phyloP scores from a whole-genome alignment of 257 asterid species.

The Solanum medicagineum region DNA sequence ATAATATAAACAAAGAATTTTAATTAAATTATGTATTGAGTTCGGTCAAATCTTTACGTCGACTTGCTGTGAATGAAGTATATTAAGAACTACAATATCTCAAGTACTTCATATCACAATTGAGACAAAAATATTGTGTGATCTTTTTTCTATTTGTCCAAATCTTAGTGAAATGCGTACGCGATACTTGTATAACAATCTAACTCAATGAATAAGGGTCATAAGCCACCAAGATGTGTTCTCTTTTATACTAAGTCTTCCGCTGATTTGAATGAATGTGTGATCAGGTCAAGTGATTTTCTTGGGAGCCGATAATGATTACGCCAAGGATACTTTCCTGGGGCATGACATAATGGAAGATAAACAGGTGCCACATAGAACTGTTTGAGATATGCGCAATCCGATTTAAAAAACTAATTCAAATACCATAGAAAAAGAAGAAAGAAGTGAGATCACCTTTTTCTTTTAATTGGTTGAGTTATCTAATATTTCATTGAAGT shows the following conservation, averaged over 20 bases:
- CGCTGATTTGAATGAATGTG: too few relatives aligned
- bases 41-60: neutral
- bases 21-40: neutral
- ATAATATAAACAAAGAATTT: neutral
- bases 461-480: neutral
- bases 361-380: neutral
- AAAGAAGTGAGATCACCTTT: neutral
- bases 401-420: too few relatives aligned
- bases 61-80: neutral
- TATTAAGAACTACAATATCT: neutral
- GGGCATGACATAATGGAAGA: neutral
- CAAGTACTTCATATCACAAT: neutral
- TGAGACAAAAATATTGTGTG: neutral
- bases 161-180: neutral
- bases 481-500: neutral
- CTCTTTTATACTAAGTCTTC: too few relatives aligned
- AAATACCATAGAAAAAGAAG: too few relatives aligned
- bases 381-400: neutral
- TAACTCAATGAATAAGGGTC: too few relatives aligned
- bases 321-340: too few relatives aligned
- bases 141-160: neutral
- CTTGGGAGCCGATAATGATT: too few relatives aligned
- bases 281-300: too few relatives aligned
- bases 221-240: too few relatives aligned
- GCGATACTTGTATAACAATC: neutral